phyloP scores from a whole-genome alignment of 768 basidiomycete genomes.

The Hemileccinum rubropunctum region DNA sequence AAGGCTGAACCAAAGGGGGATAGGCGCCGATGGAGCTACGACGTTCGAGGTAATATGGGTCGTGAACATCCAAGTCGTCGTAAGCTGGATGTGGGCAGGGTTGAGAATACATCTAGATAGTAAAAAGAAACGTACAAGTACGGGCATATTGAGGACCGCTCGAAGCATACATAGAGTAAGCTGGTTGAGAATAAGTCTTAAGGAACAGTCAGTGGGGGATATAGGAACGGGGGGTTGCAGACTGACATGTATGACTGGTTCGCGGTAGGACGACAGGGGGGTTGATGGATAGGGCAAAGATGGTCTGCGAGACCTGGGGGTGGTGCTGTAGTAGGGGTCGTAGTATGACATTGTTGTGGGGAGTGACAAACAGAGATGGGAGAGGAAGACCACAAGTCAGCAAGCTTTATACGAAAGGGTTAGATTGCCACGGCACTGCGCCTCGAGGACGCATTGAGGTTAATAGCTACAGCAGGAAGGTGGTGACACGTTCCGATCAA shows the following conservation, averaged over 20 bases:
- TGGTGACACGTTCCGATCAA: conserved; percentile 7
- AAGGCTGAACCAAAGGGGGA: conserved; percentile 21
- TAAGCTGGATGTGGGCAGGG: conserved; percentile 38
- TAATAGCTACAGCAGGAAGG: conserved; percentile 11
- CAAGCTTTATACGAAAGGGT: conserved; percentile 24
- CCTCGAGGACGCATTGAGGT: conserved; percentile 33
- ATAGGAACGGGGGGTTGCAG: neutral
- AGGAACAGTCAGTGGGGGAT: conserved; percentile 5
- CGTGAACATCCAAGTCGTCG: conserved; percentile 49
- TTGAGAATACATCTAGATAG: conserved; percentile 2
- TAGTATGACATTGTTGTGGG: conserved; percentile 41
- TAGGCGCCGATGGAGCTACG: conserved; percentile 18
- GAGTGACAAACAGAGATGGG: conserved; percentile 9
- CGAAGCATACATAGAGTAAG: conserved; percentile 46
- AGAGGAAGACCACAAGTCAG: neutral
- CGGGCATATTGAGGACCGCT: conserved; percentile 42
- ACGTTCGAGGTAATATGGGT: conserved; percentile 46
- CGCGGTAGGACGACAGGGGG: conserved; percentile 40
- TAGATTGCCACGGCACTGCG: conserved; percentile 12
- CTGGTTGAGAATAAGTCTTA: conserved; percentile 42
- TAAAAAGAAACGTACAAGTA: conserved; percentile 34
- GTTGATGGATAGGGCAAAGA: conserved; percentile 35
- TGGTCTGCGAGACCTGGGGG: conserved; percentile 31
- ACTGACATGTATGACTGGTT: conserved; percentile 43
- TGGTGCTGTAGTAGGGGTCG: conserved; percentile 35